Conservation (phyloP, 1,139 yeast genomes). For the Petasospora fabianii region DNA sequence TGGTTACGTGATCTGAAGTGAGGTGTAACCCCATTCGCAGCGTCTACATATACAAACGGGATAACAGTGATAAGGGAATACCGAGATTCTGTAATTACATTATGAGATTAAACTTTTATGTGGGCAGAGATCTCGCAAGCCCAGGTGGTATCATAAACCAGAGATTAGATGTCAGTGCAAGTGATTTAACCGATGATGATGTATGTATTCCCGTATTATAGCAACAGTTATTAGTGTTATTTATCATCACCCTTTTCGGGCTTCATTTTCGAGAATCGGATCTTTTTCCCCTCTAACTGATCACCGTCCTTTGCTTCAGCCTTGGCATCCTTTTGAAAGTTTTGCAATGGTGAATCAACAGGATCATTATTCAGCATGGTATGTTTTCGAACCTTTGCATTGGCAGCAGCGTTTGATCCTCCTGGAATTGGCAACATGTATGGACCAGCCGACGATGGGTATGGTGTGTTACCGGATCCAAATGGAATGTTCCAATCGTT, state of each 20-base stretch:
- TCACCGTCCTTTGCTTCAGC: not conserved
- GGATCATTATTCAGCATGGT: slow-evolving; percentile 15
- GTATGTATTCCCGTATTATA: not conserved
- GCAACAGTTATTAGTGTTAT: not conserved
- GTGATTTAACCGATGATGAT: not conserved
- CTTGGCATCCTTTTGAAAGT: slow-evolving; percentile 10
- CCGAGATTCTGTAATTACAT: too few species aligned
- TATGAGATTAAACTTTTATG: too few species aligned
- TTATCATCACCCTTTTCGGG: not conserved
- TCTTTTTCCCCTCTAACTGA: slow-evolving; percentile 3
- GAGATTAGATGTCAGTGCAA: too few species aligned
- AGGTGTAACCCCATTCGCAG: too few species aligned
- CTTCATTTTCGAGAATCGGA: slow-evolving; percentile 4
- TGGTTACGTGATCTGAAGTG: too few species aligned
- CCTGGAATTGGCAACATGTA: slow-evolving; percentile 11
- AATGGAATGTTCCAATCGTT: slow-evolving; percentile 30
- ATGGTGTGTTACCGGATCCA: slow-evolving; percentile 29
- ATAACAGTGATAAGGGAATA: too few species aligned
- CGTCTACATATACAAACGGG: too few species aligned
- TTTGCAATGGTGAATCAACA: slow-evolving; percentile 21
- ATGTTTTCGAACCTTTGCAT: slow-evolving; percentile 9
- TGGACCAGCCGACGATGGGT: slow-evolving; percentile 25
- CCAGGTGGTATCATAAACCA: too few species aligned
- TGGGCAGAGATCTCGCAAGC: too few species aligned
- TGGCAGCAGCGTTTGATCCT: slow-evolving; percentile 2